phyloP scores from a whole-genome alignment of 2,329 filamentous ascomycete genomes.

The Colletotrichum orbiculare region DNA sequence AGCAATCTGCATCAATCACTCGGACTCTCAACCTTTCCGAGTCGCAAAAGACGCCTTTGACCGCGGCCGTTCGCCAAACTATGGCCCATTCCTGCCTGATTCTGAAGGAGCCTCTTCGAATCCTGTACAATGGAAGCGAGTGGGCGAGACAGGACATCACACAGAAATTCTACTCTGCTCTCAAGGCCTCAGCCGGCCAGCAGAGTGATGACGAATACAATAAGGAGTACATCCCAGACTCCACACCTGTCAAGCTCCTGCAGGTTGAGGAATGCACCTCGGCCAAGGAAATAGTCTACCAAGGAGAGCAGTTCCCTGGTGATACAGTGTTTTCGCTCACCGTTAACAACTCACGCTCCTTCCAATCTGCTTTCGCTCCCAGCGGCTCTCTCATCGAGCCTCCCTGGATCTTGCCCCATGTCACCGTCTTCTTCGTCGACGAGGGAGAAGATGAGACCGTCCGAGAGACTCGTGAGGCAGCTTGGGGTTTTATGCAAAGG shows the following conservation, averaged over 20 bases:
- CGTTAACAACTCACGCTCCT: constrained; percentile 52
- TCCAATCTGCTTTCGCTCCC: constrained; percentile 49
- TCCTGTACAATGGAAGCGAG: constrained; percentile 60
- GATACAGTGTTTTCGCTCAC: constrained; percentile 50
- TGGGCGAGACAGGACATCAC: constrained; percentile 53
- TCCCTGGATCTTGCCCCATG: constrained; percentile 58
- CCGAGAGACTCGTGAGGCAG: constrained; percentile 52
- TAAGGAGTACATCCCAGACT: not conserved
- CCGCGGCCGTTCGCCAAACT: constrained; percentile 58
- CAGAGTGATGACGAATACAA: not conserved
- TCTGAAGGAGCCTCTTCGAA: constrained; percentile 57
- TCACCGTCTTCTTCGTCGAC: constrained; percentile 61
- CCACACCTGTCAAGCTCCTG: constrained; percentile 39
- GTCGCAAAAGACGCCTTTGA: constrained; percentile 49
- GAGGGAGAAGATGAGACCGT: constrained; percentile 53
- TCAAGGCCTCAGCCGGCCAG: constrained; percentile 52
- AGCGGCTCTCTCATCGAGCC: constrained; percentile 53
- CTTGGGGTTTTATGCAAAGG: constrained; percentile 58
- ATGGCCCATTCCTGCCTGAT: constrained; percentile 59
- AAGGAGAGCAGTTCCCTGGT: constrained; percentile 41
- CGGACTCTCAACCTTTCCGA: constrained; percentile 44
- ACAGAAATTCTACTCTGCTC: constrained; percentile 60
- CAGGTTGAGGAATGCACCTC: constrained; percentile 60
- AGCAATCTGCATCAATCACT: constrained; percentile 50
- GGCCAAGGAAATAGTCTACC: constrained; percentile 48